These are phyloP conservation scores for Prunus salicina DNA, from an alignment of 306 rosid genomes.

Conservation along the genomic window DNA sequence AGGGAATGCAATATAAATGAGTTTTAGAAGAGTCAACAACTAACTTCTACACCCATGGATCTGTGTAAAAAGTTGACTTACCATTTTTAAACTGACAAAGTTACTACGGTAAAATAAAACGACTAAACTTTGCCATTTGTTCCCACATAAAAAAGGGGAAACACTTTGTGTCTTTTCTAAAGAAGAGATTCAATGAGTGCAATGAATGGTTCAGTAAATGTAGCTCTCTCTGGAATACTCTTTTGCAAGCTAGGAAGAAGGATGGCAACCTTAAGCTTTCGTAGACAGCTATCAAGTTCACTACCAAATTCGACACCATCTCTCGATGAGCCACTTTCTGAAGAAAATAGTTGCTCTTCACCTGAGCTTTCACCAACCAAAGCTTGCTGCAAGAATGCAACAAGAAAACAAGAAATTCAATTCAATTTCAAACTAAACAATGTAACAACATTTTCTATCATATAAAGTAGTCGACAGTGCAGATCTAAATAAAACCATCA, in stretches of 20 bases:
- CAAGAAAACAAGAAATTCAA: slow-evolving; percentile 5
- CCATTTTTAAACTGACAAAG: too few relatives aligned
- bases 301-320: slow-evolving; percentile 39
- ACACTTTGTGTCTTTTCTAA: too few relatives aligned
- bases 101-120: neutral
- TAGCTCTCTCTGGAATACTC: too few relatives aligned
- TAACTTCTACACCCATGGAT: too few relatives aligned
- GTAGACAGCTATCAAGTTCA: slow-evolving; percentile 63
- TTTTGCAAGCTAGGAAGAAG: too few relatives aligned
- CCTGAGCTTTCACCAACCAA: slow-evolving; percentile 86
- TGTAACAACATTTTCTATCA: neutral
- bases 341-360: slow-evolving; percentile 89
- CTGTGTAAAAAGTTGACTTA: too few relatives aligned
- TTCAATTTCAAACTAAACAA: slow-evolving; percentile 14
- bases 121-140: neutral
- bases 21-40: too few relatives aligned
- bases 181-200: too few relatives aligned
- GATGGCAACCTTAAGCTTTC: slow-evolving; percentile 61
- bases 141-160: neutral
- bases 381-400: slow-evolving; percentile 62
- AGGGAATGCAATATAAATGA: neutral
- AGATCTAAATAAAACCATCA: neutral
- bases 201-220: too few relatives aligned
- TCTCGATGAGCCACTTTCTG: slow-evolving; percentile 51
- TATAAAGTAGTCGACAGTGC: neutral